Conservation (phyloP, 139 green algal species). For the Klebsormidium nitens region DNA sequence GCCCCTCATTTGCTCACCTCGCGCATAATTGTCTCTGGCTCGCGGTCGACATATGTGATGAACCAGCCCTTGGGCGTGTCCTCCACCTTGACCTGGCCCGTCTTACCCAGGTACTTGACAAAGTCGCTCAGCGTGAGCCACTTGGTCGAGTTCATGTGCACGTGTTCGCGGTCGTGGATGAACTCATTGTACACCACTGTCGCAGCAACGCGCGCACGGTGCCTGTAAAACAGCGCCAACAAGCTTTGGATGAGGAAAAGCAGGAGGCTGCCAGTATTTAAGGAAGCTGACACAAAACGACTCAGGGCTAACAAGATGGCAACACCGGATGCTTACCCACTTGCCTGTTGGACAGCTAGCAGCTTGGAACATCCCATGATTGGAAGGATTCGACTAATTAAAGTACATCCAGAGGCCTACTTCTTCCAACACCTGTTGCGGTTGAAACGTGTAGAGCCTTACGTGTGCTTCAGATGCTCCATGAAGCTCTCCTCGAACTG, state of each 20-base stretch:
- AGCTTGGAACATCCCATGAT: no score
- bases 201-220: no score
- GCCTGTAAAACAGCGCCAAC: no score
- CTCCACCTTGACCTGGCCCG: constrained; percentile 85
- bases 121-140: constrained; percentile 90
- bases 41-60: constrained; percentile 40
- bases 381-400: no score
- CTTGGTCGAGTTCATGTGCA: constrained; percentile 97
- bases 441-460: neutral
- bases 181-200: constrained; percentile 89
- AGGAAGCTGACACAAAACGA: no score
- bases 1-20: constrained; percentile 7
- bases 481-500: constrained; percentile 87
- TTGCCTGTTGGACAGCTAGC: no score
- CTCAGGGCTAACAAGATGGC: no score
- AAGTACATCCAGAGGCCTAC: no score
- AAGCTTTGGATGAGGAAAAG: no score
- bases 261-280: no score
- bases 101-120: constrained; percentile 67
- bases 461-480: constrained; percentile 66
- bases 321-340: no score
- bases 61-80: constrained; percentile 87
- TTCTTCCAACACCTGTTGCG: no score
- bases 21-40: constrained; percentile 24
- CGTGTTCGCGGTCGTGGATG: constrained; percentile 81